Conservation (phyloP, 73 alveolate genomes). For the Diophrys appendiculata region DNA sequence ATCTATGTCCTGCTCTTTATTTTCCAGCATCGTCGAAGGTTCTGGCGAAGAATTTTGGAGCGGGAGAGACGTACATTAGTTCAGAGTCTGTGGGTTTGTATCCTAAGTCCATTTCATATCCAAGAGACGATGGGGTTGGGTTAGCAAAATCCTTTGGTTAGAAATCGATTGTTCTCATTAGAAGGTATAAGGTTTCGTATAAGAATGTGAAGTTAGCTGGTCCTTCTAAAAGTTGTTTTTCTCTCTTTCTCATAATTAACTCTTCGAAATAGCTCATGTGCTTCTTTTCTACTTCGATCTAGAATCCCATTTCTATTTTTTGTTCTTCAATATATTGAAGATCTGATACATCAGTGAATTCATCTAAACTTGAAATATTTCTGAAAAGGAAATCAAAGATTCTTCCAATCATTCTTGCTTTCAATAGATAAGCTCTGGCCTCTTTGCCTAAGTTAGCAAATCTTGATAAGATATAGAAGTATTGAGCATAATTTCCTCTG, state of each 20-base stretch:
- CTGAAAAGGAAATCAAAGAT: slow-evolving; percentile 34
- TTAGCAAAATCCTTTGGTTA: neutral
- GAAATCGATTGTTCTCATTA: neutral
- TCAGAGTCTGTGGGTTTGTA: neutral
- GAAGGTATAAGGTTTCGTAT: slow-evolving; percentile 33
- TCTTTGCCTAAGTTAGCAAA: slow-evolving; percentile 49
- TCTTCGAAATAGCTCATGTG: slow-evolving; percentile 49
- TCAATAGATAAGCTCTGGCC: slow-evolving; percentile 46
- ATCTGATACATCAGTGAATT: slow-evolving; percentile 35
- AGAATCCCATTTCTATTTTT: slow-evolving; percentile 55
- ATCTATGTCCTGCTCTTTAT: slow-evolving; percentile 4
- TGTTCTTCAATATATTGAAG: slow-evolving; percentile 2
- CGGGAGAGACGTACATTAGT: neutral
- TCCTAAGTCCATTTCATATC: neutral
- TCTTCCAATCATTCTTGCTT: slow-evolving; percentile 48
- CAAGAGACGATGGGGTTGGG: neutral
- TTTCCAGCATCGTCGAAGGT: neutral
- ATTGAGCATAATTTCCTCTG: slow-evolving; percentile 28
- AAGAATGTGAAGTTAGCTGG: slow-evolving; percentile 34
- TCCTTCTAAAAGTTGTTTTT: slow-evolving; percentile 42
- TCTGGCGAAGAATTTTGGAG: neutral
- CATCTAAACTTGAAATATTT: slow-evolving; percentile 13
- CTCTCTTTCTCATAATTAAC: slow-evolving; percentile 37
- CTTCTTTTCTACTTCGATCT: slow-evolving; percentile 37
- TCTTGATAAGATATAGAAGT: slow-evolving; percentile 43